phyloP scores from a whole-genome alignment of 2,329 filamentous ascomycete genomes.

The Monilinia aucupariae region DNA sequence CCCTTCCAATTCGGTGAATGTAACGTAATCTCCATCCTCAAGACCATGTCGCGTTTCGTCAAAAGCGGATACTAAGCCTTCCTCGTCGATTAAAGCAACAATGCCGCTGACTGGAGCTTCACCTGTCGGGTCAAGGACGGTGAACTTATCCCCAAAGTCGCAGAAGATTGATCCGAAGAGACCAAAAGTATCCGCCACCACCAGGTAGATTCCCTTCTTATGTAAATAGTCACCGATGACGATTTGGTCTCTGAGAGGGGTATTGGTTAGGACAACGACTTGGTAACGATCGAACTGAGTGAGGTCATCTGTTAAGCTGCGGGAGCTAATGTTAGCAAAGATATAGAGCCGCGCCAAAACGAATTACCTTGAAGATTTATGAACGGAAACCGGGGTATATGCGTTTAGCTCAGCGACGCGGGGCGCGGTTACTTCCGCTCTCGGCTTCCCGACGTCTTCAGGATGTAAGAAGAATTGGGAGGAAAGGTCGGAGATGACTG shows the following conservation, averaged over 20 bases:
- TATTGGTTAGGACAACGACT: conserved; percentile 84
- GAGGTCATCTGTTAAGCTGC: conserved; percentile 68
- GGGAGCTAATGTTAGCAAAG: conserved; percentile 23
- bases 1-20: conserved; percentile 86
- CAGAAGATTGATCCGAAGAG: conserved; percentile 95
- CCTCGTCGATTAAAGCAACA: conserved; percentile 80
- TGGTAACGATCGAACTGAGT: conserved; percentile 85
- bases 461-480: conserved; percentile 93
- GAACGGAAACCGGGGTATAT: conserved; percentile 85
- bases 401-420: conserved; percentile 92
- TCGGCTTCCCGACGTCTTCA: conserved; percentile 85
- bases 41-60: conserved; percentile 94
- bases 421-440: conserved; percentile 80
- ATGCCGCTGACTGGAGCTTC: conserved; percentile 86
- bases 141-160: conserved; percentile 93
- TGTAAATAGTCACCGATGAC: conserved; percentile 90
- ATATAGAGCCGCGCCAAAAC: neutral
- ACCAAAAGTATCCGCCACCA: conserved; percentile 84
- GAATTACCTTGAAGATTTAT: conserved; percentile 48
- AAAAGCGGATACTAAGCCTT: conserved; percentile 84
- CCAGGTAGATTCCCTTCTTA: conserved; percentile 83
- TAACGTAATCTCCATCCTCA: conserved; percentile 94
- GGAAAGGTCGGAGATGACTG: conserved; percentile 81
- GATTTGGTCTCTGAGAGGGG: conserved; percentile 73
- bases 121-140: conserved; percentile 81